Evolutionary conservation across 176 grass and related monocot genomes (phyloP), one percentile per base, ranked within the genome.

Genomic region (Saccharum spontaneum): DNA sequence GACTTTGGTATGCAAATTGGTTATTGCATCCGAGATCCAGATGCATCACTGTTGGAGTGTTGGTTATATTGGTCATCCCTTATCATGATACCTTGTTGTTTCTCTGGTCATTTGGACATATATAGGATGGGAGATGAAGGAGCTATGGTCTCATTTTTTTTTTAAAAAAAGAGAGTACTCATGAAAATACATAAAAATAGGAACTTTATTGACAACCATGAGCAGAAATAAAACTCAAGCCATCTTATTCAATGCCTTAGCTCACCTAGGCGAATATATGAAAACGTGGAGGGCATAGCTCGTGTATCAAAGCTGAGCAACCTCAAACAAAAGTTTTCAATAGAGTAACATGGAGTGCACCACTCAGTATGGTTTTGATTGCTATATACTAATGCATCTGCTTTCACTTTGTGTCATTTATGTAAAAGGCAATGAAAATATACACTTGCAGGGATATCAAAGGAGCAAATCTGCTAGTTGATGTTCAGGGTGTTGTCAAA

Each of bases 381-480:
- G 12, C 20, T 45, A 79, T 59, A 46, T 52, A 61, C 61, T 75
- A 45, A 30, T 62, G 73, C 39, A 48, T 37, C 74, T 60, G 20
- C 11, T 68, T 24, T 36, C 40, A 85, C 17, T 50, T 33, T 76
- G 11, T 76, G 34, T 44, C 60, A 72, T 75, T 10, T 80, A 69
- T 40, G 22, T 63, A 83, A 79, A 55, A 74, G 70, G 20, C 24
- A 63, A 82, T 65, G 8, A 83, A 10, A 79, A 67, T 79, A 7
- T 46, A 57, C 66, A 71, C 43, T 82, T 90, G 77, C 86, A 97
- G 95, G 90, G 95, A 97, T 90, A 97, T 97, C 82, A 97, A 97
- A 93, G 95, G 95, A 72, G 90, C 92, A 88, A 97, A 97, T 89
- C 85, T 97, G 67, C 87, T 97, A 73, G 95, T 97, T 82, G 90